These are phyloP conservation scores for Chionographis japonica DNA, from an alignment of 106 monocot genomes.

Conservation along the genomic window DNA sequence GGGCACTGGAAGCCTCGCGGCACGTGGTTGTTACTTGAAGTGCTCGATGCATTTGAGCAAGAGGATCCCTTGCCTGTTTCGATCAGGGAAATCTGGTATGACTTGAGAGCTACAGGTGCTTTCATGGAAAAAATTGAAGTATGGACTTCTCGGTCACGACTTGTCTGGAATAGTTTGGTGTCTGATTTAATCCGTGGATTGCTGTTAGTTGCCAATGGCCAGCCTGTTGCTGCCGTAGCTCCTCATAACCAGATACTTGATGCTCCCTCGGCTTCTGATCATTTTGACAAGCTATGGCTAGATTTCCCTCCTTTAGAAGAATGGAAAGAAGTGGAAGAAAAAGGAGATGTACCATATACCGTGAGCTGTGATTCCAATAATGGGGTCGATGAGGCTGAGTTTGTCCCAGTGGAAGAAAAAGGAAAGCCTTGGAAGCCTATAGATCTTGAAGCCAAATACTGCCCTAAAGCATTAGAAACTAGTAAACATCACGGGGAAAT, in stretches of 20 bases:
- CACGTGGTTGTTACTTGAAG: slow-evolving; percentile 40
- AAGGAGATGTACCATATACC: background rate
- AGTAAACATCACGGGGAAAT: background rate
- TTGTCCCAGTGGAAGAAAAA: too few relatives aligned
- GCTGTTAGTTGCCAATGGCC: slow-evolving; percentile 19
- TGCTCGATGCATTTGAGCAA: slow-evolving; percentile 33
- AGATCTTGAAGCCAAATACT: slow-evolving; percentile 20
- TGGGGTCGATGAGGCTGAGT: too few relatives aligned
- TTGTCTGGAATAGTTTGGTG: slow-evolving; percentile 28
- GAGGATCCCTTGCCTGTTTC: slow-evolving; percentile 46
- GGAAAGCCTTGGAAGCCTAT: slow-evolving; percentile 17
- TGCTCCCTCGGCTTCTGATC: background rate
- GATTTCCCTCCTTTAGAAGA: slow-evolving; percentile 15
- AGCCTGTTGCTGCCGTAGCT: background rate
- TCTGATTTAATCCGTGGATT: slow-evolving; percentile 37
- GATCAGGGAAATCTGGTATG: slow-evolving; percentile 58
- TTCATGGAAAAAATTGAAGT: slow-evolving; percentile 30
- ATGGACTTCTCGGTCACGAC: slow-evolving; percentile 38
- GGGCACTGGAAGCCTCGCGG: slow-evolving; percentile 60
- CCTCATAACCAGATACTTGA: background rate
- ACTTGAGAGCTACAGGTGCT: slow-evolving; percentile 20
- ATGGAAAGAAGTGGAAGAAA: slow-evolving; percentile 7
- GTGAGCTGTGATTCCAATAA: too few relatives aligned
- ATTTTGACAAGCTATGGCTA: slow-evolving; percentile 2
- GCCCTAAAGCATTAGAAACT: slow-evolving; percentile 12